Evolutionary conservation across 2,329 filamentous ascomycete genomes (phyloP).

Genomic region (Delphinella strobiligena): DNA sequence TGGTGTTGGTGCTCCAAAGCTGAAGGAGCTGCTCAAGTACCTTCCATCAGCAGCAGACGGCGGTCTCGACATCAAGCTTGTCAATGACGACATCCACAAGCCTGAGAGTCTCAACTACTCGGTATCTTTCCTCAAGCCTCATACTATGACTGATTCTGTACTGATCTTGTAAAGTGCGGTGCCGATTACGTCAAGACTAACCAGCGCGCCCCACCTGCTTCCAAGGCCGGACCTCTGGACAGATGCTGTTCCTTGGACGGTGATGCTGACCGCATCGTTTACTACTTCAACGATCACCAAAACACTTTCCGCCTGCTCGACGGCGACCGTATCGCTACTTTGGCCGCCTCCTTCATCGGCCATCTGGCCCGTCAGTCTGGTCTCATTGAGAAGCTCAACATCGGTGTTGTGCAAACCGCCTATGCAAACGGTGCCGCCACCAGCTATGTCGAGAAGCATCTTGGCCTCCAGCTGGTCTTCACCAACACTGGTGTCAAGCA

Average conservation of each 20-base stretch:
- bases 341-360: constrained; percentile 85
- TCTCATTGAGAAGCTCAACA: constrained; percentile 67
- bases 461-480: constrained; percentile 82
- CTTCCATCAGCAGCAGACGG: constrained; percentile 56
- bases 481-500: constrained; percentile 96
- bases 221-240: constrained; percentile 62
- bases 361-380: constrained; percentile 74
- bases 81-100: constrained; percentile 87
- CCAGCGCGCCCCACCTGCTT: constrained; percentile 75
- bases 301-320: constrained; percentile 85
- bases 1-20: constrained; percentile 86
- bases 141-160: neutral
- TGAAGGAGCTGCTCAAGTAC: constrained; percentile 74
- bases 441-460: constrained; percentile 75
- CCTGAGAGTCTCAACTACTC: constrained; percentile 83
- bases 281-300: constrained; percentile 79
- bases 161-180: constrained; percentile 51
- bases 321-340: constrained; percentile 89
- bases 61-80: constrained; percentile 67
- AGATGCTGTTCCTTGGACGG: constrained; percentile 88
- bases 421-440: constrained; percentile 96
- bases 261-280: constrained; percentile 89
- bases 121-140: constrained; percentile 38
- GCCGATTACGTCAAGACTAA: constrained; percentile 97
- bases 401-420: constrained; percentile 92